phyloP scores from a whole-genome alignment of 2,329 filamentous ascomycete genomes.

The Fusarium sp. region DNA sequence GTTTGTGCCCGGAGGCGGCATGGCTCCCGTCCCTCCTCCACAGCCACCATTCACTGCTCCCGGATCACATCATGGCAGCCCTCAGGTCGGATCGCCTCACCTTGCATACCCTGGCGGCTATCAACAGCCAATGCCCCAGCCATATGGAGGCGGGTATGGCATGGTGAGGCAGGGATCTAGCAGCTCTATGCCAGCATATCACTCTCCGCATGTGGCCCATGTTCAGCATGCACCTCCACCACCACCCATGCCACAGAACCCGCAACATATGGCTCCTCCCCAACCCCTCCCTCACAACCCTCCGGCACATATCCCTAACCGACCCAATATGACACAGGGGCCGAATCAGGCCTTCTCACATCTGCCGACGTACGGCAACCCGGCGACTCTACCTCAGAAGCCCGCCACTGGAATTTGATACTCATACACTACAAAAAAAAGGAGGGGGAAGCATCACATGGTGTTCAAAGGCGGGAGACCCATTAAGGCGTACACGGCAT shows the following conservation, averaged over 20 bases:
- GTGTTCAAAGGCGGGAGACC: conserved; percentile 43
- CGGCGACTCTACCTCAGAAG: conserved; percentile 66
- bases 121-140: conserved; percentile 56
- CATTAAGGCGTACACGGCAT: conserved; percentile 48
- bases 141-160: conserved; percentile 59
- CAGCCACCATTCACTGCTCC: conserved; percentile 58
- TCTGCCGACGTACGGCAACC: conserved; percentile 65
- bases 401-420: conserved; percentile 59
- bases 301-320: conserved; percentile 55
- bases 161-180: conserved; percentile 66
- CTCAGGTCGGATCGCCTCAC: conserved; percentile 61
- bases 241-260: conserved; percentile 49
- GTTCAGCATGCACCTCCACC: conserved; percentile 54
- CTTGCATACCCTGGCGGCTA: conserved; percentile 58
- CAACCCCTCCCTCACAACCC: conserved; percentile 56
- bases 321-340: conserved; percentile 55
- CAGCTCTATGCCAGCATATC: conserved; percentile 61
- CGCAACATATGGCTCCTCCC: conserved; percentile 49
- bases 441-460: conserved; percentile 41
- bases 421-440: conserved; percentile 19
- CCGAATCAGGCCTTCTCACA: conserved; percentile 59
- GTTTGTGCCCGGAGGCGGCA: conserved; percentile 73
- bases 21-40: conserved; percentile 58
- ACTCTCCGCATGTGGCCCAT: conserved; percentile 49
- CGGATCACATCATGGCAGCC: conserved; percentile 61